Base-by-base conservation (phyloP, 148 eudicot species). In the Spergularia bocconei region DNA sequence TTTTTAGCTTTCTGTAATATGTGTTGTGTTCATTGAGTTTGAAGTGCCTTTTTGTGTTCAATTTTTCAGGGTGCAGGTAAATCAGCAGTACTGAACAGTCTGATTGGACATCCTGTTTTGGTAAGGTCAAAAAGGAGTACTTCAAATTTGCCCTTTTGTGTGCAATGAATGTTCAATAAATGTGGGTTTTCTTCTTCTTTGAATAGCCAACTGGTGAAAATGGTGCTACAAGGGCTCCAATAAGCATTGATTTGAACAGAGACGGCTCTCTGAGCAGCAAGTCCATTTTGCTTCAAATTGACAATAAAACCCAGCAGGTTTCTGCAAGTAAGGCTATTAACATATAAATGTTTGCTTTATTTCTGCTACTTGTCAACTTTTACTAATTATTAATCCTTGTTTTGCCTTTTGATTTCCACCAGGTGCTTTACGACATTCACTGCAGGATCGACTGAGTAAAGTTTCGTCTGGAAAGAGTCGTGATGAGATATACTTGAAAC, bases 401-500 rank as follows among this genome's bases (percentile, higher is more conserved):
- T 71, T 61, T n/a, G 72, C 48, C 62, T 72, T 81, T 70, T 81
- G 83, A 51, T 68, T 75, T 52, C 39, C 47, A 48, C 57, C 79
- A 93, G 98, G 98, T 88, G 97, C 98, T 61, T 93, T 93, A 67
- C 88, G 98, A 72, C 98, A 89, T 86, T 93, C 98, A 71, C 88
- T 93, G 81, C 98, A 93, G 80, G 98, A 93, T 65, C 88, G 97
- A 77, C 89, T 93, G 33, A 88, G 98, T 85, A 93, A 93, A 81
- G 87, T 82, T 76, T 85, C 79, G 20, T 74, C 98, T 13, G 88
- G 97, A 79, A 93, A 88, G 81, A 88, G 82, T 79, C 89, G 89
- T 23, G 98, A 91, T 76, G 91, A 89, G 79, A 93, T 93, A 82
- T 85, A 85, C 80, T 84, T 93, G 85, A 93, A 90, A 83, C 97